Evolutionary conservation across 805 yeast species (phyloP), one percentile per base, ranked within the genome.

Genomic region (Wickerhamomyces rabaulensis): DNA sequence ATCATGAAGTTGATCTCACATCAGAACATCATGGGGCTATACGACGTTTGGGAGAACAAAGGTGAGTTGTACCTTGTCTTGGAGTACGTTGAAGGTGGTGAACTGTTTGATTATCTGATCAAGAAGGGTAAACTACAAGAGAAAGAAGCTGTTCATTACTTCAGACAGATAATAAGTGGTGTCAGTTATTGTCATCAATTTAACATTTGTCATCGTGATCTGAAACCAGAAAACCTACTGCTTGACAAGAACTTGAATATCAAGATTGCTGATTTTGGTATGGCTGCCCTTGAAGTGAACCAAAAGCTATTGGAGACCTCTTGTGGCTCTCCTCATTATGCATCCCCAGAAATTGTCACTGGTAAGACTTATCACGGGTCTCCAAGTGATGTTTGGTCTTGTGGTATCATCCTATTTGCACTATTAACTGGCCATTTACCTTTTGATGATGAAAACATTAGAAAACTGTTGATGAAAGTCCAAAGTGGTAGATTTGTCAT

Each of bases 261-360:
- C 64, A 94, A 94, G 65, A 89, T 94, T 54, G 99, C 99, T 9
- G 99, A 94, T 67, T 94, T 94, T 64, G 99, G 99, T 29, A 94
- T 94, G 99, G 99, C 99, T 16, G 98, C 99, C 7, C 70, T 94
- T 40, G 98, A 94, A 64, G 79, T 88, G 26, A 78, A 78, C 45
- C 92, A 83, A 54, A 80, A 85, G 56, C 69, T 92, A 60, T 72
- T 94, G 48, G 97, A 92, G 64, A 94, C 99, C 4, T 84, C 95
- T 17, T 94, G 99, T 67, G 99, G 99, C 1, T 90, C 97, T 16
- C 99, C 99, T 9, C 99, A 94, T 65, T 94, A 94, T 66, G 99
- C 98, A 2, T 88, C 97, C 9, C 99, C 99, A 0, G 99, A 94
- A 65, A 92, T 94, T 55, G 97, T 94, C 10, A 87, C 96, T 12